Conservation (phyloP, 192 early-diverging fungal species). For the Linnemannia elongata region DNA sequence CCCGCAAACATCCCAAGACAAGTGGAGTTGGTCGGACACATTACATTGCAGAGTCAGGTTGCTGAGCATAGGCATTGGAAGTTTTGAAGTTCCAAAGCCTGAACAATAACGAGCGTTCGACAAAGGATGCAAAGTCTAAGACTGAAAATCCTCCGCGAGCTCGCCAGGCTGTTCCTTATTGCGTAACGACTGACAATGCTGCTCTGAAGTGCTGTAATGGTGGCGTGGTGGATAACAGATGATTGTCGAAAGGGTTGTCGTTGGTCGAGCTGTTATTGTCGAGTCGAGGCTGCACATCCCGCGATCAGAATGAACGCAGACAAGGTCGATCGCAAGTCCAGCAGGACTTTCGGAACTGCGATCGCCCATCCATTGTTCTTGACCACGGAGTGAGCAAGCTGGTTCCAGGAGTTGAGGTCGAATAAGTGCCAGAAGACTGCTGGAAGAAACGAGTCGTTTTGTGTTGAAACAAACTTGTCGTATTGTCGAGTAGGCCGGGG, state of each 20-base stretch:
- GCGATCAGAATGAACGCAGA: not conserved
- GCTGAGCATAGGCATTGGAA: constrained; percentile 45
- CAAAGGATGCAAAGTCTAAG: not conserved
- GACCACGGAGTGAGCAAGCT: not conserved
- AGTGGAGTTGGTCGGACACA: constrained; percentile 25
- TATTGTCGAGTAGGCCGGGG: not conserved
- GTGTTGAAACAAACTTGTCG: not conserved
- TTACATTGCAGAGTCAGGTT: constrained; percentile 58
- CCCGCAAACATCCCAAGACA: not conserved
- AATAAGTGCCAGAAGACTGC: not conserved
- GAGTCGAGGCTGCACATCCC: not conserved
- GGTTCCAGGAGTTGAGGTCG: not conserved
- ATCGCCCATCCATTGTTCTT: not conserved
- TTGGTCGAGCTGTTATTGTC: not conserved
- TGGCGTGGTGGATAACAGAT: not conserved
- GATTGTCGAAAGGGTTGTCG: not conserved
- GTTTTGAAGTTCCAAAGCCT: constrained; percentile 31
- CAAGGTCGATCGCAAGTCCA: not conserved
- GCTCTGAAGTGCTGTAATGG: constrained; percentile 12
- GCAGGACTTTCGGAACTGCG: not conserved
- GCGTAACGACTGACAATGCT: constrained; percentile 47
- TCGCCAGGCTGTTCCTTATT: constrained; percentile 27
- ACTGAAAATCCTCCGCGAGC: constrained; percentile 1
- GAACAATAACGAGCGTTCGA: constrained; percentile 10
- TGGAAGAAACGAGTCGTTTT: not conserved